phyloP scores from a whole-genome alignment of 371 early-diverging fungal genomes.

The Dichotomocladium elegans region DNA sequence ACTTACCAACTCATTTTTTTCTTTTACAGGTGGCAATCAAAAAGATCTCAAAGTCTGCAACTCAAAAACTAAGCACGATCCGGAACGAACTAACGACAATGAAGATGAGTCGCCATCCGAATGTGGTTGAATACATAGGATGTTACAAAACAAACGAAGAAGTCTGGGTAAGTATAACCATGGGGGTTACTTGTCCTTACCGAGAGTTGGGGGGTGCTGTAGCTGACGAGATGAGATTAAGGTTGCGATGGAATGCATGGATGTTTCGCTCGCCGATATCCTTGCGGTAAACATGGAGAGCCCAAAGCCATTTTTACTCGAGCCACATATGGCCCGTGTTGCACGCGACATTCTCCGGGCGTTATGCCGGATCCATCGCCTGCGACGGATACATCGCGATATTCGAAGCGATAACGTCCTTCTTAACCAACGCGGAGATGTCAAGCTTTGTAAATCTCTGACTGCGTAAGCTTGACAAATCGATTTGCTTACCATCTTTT shows the following conservation, averaged over 20 bases:
- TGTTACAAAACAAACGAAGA: slow-evolving; percentile 59
- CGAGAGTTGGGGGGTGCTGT: too few species aligned
- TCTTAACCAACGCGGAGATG: slow-evolving; percentile 65
- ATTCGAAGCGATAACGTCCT: slow-evolving; percentile 84
- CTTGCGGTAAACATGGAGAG: slow-evolving; percentile 58
- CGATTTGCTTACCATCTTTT: slow-evolving; percentile 8
- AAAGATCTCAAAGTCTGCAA: slow-evolving; percentile 60
- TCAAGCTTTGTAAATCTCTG: slow-evolving; percentile 63
- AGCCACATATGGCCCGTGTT: slow-evolving; percentile 62
- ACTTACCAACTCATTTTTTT: too few species aligned
- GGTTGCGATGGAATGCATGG: slow-evolving; percentile 82
- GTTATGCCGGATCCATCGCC: slow-evolving; percentile 85
- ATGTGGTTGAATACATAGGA: slow-evolving; percentile 69
- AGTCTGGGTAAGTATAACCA: slow-evolving; percentile 38
- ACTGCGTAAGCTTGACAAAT: slow-evolving; percentile 52
- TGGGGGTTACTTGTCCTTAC: not conserved
- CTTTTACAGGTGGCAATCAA: slow-evolving; percentile 70
- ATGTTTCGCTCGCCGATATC: slow-evolving; percentile 73
- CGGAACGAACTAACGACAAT: slow-evolving; percentile 69
- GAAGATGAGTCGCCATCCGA: slow-evolving; percentile 66
- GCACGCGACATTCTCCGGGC: slow-evolving; percentile 83
- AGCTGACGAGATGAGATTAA: too few species aligned
- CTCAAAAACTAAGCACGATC: slow-evolving; percentile 63
- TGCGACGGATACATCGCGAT: slow-evolving; percentile 93
- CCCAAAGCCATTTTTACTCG: slow-evolving; percentile 34